phyloP scores from a whole-genome alignment of 331 rosid genomes.

The Malus hybrid region DNA sequence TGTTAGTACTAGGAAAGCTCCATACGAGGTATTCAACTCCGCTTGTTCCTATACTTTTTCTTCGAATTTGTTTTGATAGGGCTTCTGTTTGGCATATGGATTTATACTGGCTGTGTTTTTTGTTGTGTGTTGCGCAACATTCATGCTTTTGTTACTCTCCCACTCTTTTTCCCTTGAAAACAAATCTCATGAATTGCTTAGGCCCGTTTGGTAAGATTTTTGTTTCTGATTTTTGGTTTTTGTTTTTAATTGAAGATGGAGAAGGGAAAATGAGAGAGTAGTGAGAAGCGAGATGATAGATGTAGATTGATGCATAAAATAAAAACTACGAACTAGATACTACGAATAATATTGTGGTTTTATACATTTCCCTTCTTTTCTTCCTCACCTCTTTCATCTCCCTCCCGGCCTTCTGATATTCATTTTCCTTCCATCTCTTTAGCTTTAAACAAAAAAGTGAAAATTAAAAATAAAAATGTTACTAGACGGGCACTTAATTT shows the following conservation, averaged over 20 bases:
- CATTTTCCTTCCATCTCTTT: neutral
- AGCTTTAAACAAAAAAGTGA: neutral
- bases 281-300: neutral
- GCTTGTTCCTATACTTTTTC: neutral
- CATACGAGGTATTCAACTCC: slow-evolving; percentile 50
- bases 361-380: neutral
- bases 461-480: neutral
- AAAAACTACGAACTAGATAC: neutral
- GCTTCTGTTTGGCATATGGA: neutral
- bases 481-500: neutral
- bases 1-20: slow-evolving; percentile 81
- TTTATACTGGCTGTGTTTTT: neutral
- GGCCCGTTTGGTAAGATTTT: slow-evolving; percentile 1
- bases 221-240: neutral
- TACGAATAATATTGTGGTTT: neutral
- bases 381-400: neutral
- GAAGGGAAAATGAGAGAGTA: neutral
- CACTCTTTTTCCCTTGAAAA: neutral
- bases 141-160: neutral
- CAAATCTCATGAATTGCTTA: neutral
- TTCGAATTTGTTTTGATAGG: neutral
- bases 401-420: neutral
- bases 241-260: neutral
- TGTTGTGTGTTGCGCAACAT: neutral
- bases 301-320: neutral